These are phyloP conservation scores for Desmodesmus armatus DNA, from an alignment of 139 green algal species.

Conservation along the genomic window DNA sequence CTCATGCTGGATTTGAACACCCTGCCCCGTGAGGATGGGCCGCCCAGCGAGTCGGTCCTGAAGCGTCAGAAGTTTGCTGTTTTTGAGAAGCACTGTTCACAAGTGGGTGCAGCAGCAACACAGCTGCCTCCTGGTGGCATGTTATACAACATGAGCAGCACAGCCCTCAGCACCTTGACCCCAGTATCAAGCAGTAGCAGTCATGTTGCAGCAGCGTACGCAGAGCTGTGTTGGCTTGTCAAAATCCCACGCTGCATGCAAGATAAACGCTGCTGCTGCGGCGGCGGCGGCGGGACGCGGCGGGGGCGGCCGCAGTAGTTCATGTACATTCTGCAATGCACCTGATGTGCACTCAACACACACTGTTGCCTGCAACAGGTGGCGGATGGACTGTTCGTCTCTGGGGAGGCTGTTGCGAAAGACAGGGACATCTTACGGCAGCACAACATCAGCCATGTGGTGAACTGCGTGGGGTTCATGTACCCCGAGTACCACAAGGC, in stretches of 20 bases:
- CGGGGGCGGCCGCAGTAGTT: too few species aligned
- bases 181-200: not conserved
- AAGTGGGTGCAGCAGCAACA: not conserved
- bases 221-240: not conserved
- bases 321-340: not conserved
- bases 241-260: not conserved
- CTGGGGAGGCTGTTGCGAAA: conserved; percentile 87
- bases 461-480: conserved; percentile 97
- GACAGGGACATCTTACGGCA: conserved; percentile 74
- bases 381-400: conserved; percentile 83
- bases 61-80: conserved; percentile 8
- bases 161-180: not conserved
- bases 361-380: conserved; percentile 76
- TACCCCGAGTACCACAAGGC: conserved; percentile 89
- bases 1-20: conserved; percentile 5
- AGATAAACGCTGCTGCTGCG: not conserved
- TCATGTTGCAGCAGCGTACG: not conserved
- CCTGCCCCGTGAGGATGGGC: not conserved
- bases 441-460: conserved; percentile 91
- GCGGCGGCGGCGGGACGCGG: not conserved
- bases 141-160: too few species aligned
- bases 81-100: conserved; percentile 12
- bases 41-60: not conserved
- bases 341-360: conserved; percentile 64
- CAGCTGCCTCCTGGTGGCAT: too few species aligned